Evolutionary conservation across 768 basidiomycete genomes (phyloP), one percentile per base, ranked within the genome.

Genomic region (Dacryopinax primogenitus): DNA sequence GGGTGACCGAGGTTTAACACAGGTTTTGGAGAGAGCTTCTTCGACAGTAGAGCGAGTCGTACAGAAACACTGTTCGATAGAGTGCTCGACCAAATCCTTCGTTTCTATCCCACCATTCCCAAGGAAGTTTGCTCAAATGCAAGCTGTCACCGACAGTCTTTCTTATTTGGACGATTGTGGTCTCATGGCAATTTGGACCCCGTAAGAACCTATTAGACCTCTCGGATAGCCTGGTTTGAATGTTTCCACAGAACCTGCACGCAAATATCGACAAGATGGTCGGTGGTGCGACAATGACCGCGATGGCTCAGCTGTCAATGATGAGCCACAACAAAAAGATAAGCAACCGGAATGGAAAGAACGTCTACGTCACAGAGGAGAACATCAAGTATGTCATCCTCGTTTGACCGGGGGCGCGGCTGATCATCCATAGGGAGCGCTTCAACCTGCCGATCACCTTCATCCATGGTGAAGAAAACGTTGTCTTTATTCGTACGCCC

Each of bases 91-190:
- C 37, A 47, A 33, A 16, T 33, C 3, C 44, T 64, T 3, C 37
- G 41, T 21, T 41, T 64, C 39, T 64, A 64, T 21, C 63, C 63
- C n/a, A 45, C 45, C 16, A 44, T 28, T n/a, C 37, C 39, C 3
- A 47, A 64, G 36, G 63, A 64, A 44, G 45, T 64, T 21, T 64
- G 63, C 33, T 35, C 33, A 21, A 44, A 39, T 16, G 28, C 39
- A 6, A 32, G 26, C 23, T 64, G 63, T 33, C 63, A 64, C 32
- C 15, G 63, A 23, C 28, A 32, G 26, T 32, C 33, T 12, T 45
- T 64, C 44, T 32, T 45, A 18, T 64, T 64, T 37, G 63, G 63
- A 11, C 63, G 63, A 4, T 44, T 64, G 9, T 64, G 63, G 63
- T 35, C 18, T 4, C 63, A 64, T 37, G 44, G 28, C 26, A 64